Evolutionary conservation across 805 yeast species (phyloP), one percentile per base, ranked within the genome.

Genomic region (Kluyveromyces aestuarii): DNA sequence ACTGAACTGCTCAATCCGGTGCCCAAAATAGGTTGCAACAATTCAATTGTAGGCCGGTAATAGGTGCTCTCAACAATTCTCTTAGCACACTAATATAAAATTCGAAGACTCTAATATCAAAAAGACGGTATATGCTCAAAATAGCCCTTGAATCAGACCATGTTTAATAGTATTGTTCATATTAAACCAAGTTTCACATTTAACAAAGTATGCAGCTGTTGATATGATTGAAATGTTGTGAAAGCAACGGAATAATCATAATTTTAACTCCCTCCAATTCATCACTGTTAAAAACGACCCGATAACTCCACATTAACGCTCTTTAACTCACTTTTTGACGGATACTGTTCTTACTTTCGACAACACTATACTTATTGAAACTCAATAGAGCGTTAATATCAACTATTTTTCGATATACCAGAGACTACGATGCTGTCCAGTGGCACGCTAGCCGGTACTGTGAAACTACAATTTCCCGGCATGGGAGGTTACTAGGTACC

Each of bases 261-360:
- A 30, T 30, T 30, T 13, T 30, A 30, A 30, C 7, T 13, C 11
- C 7, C 7, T 30, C 35, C 35, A 30, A 30, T 30, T 30, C 35
- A 30, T 13, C 35, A 30, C 14, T 13, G 35, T 30, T 5, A 30
- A 30, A 10, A 30, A 13, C 14, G 35, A 13, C 35, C 7, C 35
- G 35, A 30, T 30, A 30, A 30, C 7, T 11, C 14, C 14, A 30
- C 6, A 8, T 5, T 30, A 30, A 30, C 35, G 14, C 35, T 30
- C 25, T 9, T 16, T 30, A 18, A 43, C 45, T 43, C 45, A 43
- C 45, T 43, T 43, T 43, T 43, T 43, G 45, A 41, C 45, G 45
- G 45, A 33, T 43, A 43, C 45, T 43, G 45, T 17, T 43, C 45
- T 43, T 43, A 38, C 39, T 43, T 37, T 37, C 2, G 7, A 17